These are phyloP conservation scores for Benincasa hispida DNA, from an alignment of 306 rosid species.

Conservation along the genomic window DNA sequence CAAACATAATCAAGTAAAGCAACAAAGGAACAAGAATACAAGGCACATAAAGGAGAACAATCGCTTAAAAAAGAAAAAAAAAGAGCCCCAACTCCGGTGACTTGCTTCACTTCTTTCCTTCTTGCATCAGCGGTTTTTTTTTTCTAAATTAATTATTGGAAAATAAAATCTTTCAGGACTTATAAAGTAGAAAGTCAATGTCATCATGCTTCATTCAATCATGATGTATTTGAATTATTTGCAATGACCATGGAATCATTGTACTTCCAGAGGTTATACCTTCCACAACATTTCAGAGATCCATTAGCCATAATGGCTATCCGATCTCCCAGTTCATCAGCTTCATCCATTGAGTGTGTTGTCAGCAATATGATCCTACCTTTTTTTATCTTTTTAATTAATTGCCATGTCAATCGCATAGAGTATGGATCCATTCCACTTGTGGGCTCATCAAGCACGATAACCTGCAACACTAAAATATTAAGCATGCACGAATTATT, in stretches of 20 bases:
- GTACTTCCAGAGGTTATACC: slow-evolving; percentile 26
- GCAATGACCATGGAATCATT: neutral
- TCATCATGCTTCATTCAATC: neutral
- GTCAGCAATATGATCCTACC: slow-evolving; percentile 91
- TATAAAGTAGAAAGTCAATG: neutral
- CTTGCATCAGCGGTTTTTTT: neutral
- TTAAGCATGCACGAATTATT: neutral
- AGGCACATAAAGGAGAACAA: no score
- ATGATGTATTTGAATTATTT: neutral
- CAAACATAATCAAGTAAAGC: no score
- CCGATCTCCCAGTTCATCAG: slow-evolving; percentile 92
- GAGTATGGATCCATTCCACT: slow-evolving; percentile 99
- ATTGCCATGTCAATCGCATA: slow-evolving; percentile 96
- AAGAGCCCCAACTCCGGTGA: no score
- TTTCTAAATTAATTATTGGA: neutral
- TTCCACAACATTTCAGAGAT: slow-evolving; percentile 90
- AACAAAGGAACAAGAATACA: no score
- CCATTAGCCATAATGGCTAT: slow-evolving; percentile 99
- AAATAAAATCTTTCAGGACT: neutral
- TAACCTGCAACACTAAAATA: slow-evolving; percentile 43
- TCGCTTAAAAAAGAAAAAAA: no score
- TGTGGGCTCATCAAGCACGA: slow-evolving; percentile 92
- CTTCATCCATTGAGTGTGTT: slow-evolving; percentile 99
- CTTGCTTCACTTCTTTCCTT: neutral
- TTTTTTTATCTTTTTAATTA: slow-evolving; percentile 77